Evolutionary conservation across 495 filamentous ascomycete genomes (phyloP).

Genomic region (Niebla homalea): DNA sequence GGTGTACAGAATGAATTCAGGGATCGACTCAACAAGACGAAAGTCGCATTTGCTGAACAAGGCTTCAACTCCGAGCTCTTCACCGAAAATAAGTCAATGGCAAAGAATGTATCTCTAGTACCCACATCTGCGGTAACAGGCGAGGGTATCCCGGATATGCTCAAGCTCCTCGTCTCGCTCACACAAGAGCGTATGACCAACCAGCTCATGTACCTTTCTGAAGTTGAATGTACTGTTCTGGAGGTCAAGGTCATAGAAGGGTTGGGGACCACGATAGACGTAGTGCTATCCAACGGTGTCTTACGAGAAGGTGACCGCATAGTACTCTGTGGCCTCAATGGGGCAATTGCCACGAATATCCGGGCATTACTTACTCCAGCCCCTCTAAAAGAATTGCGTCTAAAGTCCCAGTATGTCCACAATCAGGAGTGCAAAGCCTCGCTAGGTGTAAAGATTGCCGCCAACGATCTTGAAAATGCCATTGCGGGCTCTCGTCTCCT

Average conservation of each 20-base stretch:
- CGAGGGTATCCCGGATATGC: slow-evolving; percentile 97
- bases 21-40: slow-evolving; percentile 79
- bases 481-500: slow-evolving; percentile 93
- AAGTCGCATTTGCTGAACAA: slow-evolving; percentile 87
- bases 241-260: slow-evolving; percentile 99
- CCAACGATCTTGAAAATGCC: slow-evolving; percentile 88
- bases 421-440: slow-evolving; percentile 99
- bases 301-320: slow-evolving; percentile 89
- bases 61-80: slow-evolving; percentile 95
- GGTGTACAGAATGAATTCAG: slow-evolving; percentile 90
- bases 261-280: slow-evolving; percentile 97
- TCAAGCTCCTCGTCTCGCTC: slow-evolving; percentile 82
- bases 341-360: slow-evolving; percentile 87
- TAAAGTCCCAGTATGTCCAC: slow-evolving; percentile 92
- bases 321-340: slow-evolving; percentile 88
- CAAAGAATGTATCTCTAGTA: slow-evolving; percentile 81
- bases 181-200: slow-evolving; percentile 98
- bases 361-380: slow-evolving; percentile 93
- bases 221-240: slow-evolving; percentile 93
- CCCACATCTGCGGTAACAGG: slow-evolving; percentile 96
- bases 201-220: slow-evolving; percentile 93
- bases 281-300: slow-evolving; percentile 91
- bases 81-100: slow-evolving; percentile 96
- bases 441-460: slow-evolving; percentile 96
- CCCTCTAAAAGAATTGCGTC: slow-evolving; percentile 81